phyloP scores from a whole-genome alignment of 305 asterid genomes.

The Fraxinus paxiana region DNA sequence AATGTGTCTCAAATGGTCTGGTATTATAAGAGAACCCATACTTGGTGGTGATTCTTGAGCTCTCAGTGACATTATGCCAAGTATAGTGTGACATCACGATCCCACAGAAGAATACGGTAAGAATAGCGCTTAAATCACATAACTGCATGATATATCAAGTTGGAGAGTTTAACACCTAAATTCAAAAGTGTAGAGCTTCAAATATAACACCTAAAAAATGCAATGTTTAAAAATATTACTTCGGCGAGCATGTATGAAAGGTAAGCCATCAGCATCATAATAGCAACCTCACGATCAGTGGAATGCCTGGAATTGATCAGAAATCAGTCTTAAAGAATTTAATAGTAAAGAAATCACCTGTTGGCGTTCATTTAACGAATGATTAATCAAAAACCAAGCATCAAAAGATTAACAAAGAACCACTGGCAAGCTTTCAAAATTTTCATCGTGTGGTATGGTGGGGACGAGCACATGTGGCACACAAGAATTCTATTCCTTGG shows the following conservation, averaged over 20 bases:
- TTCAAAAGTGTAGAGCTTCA: constrained; percentile 15
- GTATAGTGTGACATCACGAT: constrained; percentile 70
- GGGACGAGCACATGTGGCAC: neutral
- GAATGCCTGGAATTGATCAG: constrained; percentile 52
- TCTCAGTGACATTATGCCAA: constrained; percentile 68
- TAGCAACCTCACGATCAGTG: constrained; percentile 69
- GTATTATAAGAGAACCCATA: constrained; percentile 22
- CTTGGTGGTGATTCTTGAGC: constrained; percentile 64
- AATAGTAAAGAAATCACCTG: neutral
- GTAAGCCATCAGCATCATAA: constrained; percentile 72
- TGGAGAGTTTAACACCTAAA: constrained; percentile 13
- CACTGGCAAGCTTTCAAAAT: neutral
- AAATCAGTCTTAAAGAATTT: neutral
- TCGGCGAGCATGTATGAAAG: constrained; percentile 63
- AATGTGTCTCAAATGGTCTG: constrained; percentile 1
- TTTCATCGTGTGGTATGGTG: neutral
- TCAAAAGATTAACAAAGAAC: neutral
- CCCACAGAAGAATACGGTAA: constrained; percentile 66
- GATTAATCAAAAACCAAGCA: neutral
- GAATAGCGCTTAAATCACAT: constrained; percentile 55
- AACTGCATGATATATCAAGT: constrained; percentile 39
- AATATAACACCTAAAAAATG: constrained; percentile 1
- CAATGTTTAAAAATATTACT: constrained; percentile 33
- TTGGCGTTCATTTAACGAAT: neutral
- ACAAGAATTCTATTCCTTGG: neutral